Evolutionary conservation across 495 filamentous ascomycete species (phyloP).

Genomic region (Chaetomium fimeti): DNA sequence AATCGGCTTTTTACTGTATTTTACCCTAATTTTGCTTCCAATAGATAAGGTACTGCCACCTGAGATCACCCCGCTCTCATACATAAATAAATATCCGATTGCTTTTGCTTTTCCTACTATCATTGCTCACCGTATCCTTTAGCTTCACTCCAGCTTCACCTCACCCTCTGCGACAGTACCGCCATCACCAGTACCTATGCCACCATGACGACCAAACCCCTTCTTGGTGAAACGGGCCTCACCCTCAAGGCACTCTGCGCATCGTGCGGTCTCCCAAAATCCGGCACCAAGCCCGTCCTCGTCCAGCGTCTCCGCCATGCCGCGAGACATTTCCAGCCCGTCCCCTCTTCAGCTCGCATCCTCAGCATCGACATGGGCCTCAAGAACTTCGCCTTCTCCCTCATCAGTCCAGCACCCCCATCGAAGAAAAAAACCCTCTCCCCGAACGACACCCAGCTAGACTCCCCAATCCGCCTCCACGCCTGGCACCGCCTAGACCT

Average conservation of each 20-base stretch:
- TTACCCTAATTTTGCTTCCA: too few relatives aligned
- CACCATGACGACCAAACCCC: constrained; percentile 13
- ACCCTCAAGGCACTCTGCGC: constrained; percentile 14
- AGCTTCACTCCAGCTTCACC: neutral
- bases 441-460: constrained; percentile 21
- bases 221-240: constrained; percentile 6
- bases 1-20: too few relatives aligned
- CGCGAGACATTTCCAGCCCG: constrained; percentile 18
- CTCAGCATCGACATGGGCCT: constrained; percentile 89
- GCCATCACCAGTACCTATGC: neutral
- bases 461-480: constrained; percentile 38
- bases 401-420: constrained; percentile 44
- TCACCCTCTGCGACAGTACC: neutral
- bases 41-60: too few relatives aligned
- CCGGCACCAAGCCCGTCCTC: constrained; percentile 25
- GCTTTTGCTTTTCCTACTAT: too few relatives aligned
- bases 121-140: neutral
- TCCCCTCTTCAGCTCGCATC: constrained; percentile 41
- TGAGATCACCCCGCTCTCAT: too few relatives aligned
- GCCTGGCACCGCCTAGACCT: constrained; percentile 37
- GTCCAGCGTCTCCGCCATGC: constrained; percentile 26
- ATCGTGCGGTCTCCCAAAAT: constrained; percentile 29
- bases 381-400: constrained; percentile 75
- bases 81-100: too few relatives aligned
- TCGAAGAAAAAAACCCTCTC: neutral